phyloP scores from a whole-genome alignment of 352 stramenopile genomes.

The Plasmopara halstedii region DNA sequence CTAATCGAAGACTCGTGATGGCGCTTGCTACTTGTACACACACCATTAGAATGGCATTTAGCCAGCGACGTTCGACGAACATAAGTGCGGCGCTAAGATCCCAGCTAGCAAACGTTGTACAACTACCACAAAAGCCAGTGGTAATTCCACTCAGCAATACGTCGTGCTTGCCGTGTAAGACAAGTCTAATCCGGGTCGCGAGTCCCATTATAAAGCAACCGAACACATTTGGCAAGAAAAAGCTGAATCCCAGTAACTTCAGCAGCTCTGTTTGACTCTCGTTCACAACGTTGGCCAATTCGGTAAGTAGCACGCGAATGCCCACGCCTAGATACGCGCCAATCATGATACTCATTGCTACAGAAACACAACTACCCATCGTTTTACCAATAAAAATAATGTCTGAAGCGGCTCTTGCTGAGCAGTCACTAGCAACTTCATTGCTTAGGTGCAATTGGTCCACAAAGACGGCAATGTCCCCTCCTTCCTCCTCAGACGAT shows the following conservation, averaged over 20 bases:
- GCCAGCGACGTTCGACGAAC: conserved; percentile 43
- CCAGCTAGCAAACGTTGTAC: conserved; percentile 62
- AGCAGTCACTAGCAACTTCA: conserved; percentile 5
- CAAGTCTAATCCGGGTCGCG: conserved; percentile 30
- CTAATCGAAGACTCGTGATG: conserved; percentile 33
- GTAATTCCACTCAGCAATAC: conserved; percentile 45
- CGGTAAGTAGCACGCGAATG: conserved; percentile 38
- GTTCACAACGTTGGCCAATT: conserved; percentile 32
- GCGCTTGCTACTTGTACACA: conserved; percentile 38
- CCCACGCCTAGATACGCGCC: conserved; percentile 46
- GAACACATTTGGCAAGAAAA: conserved; percentile 47
- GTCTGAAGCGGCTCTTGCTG: background rate
- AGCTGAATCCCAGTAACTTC: conserved; percentile 43
- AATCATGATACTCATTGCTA: conserved; percentile 30
- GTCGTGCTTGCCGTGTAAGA: conserved; percentile 37
- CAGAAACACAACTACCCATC: conserved; percentile 27
- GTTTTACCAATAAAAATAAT: conserved; percentile 2
- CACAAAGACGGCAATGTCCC: conserved; percentile 10
- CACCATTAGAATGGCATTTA: conserved; percentile 41
- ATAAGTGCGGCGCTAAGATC: conserved; percentile 36
- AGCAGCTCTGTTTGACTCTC: conserved; percentile 34
- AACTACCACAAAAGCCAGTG: conserved; percentile 63
- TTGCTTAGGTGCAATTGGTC: conserved; percentile 10
- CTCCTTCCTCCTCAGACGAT: conserved; percentile 22
- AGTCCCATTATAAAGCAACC: conserved; percentile 65